These are phyloP conservation scores for Cetraspora pellucida DNA, from an alignment of 192 early-diverging fungal genomes.

Conservation along the genomic window DNA sequence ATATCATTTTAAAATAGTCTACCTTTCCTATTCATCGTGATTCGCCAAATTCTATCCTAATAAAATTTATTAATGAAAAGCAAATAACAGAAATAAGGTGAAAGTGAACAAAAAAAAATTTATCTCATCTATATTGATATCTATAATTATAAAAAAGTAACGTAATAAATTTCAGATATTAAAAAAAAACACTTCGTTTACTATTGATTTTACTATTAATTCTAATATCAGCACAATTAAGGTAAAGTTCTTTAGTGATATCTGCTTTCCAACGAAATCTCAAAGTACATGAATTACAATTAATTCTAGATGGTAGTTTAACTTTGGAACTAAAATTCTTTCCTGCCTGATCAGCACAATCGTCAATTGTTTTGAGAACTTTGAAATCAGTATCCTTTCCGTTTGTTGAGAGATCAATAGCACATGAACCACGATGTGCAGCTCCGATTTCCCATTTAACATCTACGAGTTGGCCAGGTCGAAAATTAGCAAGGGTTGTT, in stretches of 20 bases:
- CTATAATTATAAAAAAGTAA: no score
- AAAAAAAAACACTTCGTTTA: no score
- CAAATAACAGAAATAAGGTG: no score
- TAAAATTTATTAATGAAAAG: no score
- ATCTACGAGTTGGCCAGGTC: slow-evolving; percentile 3
- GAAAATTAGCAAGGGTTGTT: no score
- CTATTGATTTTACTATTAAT: no score
- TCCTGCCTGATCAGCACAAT: slow-evolving; percentile 22
- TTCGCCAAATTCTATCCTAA: no score
- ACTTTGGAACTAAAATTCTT: neutral
- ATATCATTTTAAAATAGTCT: no score
- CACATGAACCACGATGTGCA: slow-evolving; percentile 20
- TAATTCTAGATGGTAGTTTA: slow-evolving; percentile 11
- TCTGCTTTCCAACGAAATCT: slow-evolving; percentile 23
- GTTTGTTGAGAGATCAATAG: slow-evolving; percentile 23
- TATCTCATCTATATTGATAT: no score
- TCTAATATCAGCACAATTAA: slow-evolving; percentile 33
- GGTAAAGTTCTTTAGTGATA: slow-evolving; percentile 14
- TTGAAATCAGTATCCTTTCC: slow-evolving; percentile 23
- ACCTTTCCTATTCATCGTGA: no score
- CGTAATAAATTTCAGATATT: no score
- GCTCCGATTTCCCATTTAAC: slow-evolving; percentile 28
- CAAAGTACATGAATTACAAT: slow-evolving; percentile 27
- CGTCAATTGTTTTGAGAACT: neutral
- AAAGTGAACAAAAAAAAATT: no score